Conservation (phyloP, 257 asterid genomes). For the Thymus quinquecostatus region DNA sequence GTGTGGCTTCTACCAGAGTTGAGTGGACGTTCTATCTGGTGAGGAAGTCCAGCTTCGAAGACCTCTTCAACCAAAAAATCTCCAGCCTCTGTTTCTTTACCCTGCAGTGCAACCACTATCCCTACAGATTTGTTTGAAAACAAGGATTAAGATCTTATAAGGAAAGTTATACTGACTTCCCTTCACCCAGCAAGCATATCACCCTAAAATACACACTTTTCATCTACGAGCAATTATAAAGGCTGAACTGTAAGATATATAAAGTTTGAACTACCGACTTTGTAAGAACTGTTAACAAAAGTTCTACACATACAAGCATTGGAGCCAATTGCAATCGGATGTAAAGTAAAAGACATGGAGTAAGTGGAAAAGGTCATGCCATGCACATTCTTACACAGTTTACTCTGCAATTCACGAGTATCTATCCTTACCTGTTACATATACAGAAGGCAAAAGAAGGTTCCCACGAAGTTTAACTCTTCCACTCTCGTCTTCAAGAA, state of each 20-base stretch:
- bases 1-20: conserved; percentile 52
- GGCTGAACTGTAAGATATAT: background rate
- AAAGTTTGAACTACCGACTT: conserved; percentile 9
- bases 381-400: background rate
- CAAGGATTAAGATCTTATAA: background rate
- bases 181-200: background rate
- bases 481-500: conserved; percentile 97
- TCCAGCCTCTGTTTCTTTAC: conserved; percentile 82
- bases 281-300: background rate
- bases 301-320: conserved; percentile 3
- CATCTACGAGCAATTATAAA: conserved; percentile 8
- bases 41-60: conserved; percentile 89
- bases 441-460: conserved; percentile 67
- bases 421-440: conserved; percentile 73
- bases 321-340: conserved; percentile 12
- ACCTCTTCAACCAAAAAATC: conserved; percentile 82
- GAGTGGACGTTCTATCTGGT: conserved; percentile 73
- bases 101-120: conserved; percentile 81
- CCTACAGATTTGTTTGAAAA: conserved; percentile 49
- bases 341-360: conserved; percentile 21
- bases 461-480: conserved; percentile 82
- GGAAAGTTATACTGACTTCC: conserved; percentile 4
- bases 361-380: conserved; percentile 6
- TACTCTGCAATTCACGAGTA: conserved; percentile 16
- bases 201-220: background rate